phyloP scores from a whole-genome alignment of 441 rosid species.

The Hura crepitans region DNA sequence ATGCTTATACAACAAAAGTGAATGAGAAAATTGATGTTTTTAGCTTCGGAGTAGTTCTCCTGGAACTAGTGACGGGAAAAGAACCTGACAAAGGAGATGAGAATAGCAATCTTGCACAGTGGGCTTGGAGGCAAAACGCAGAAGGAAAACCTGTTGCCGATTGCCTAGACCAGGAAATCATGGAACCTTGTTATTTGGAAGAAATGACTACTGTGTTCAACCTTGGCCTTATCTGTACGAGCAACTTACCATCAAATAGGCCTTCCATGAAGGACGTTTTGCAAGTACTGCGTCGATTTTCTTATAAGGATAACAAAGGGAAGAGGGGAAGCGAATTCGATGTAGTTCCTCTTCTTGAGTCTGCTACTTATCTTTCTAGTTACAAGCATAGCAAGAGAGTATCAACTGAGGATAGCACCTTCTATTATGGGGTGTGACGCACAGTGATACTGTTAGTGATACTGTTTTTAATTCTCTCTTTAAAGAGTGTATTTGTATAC shows the following conservation, averaged over 20 bases:
- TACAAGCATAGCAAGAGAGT: conserved; percentile 38
- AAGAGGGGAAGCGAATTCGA: conserved; percentile 47
- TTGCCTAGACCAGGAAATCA: conserved; percentile 42
- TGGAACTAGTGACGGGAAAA: conserved; percentile 62
- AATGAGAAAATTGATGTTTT: conserved; percentile 61
- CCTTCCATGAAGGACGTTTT: conserved; percentile 56
- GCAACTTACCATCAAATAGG: conserved; percentile 35
- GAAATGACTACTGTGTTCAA: conserved; percentile 49
- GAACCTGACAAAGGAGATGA: conserved; percentile 50
- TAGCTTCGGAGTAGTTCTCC: conserved; percentile 63
- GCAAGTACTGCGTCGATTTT: conserved; percentile 41
- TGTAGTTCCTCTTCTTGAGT: conserved; percentile 49
- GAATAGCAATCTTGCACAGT: conserved; percentile 48
- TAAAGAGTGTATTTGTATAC: neutral
- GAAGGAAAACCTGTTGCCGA: conserved; percentile 33
- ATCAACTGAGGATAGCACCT: conserved; percentile 17
- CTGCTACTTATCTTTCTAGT: conserved; percentile 39
- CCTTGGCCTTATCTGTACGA: conserved; percentile 55
- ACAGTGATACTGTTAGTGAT: too few relatives aligned
- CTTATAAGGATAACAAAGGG: conserved; percentile 27
- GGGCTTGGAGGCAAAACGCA: conserved; percentile 50
- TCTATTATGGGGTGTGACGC: conserved; percentile 22
- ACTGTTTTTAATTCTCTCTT: too few relatives aligned
- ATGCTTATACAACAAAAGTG: conserved; percentile 41
- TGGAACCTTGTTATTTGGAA: conserved; percentile 33